phyloP scores from a whole-genome alignment of 192 early-diverging fungal genomes.

The Cladochytrium replicatum region DNA sequence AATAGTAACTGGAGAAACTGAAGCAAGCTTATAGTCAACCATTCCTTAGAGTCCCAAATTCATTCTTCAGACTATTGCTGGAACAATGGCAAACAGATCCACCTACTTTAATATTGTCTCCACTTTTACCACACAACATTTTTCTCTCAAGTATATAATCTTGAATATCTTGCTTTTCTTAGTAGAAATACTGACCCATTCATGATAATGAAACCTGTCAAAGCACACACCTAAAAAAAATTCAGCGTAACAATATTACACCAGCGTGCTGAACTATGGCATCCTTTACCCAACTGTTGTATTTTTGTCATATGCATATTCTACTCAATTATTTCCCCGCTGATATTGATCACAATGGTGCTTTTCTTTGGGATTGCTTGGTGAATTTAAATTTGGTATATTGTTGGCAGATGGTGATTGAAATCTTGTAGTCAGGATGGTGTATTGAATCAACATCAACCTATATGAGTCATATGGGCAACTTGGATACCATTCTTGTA shows the following conservation, averaged over 20 bases:
- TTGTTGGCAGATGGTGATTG: slow-evolving; percentile 33
- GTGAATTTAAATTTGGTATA: no score
- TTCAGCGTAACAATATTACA: slow-evolving; percentile 24
- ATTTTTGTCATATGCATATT: slow-evolving; percentile 26
- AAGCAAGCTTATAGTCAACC: no score
- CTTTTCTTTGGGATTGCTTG: slow-evolving; percentile 33
- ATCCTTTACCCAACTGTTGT: slow-evolving; percentile 39
- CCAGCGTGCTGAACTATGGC: slow-evolving; percentile 34
- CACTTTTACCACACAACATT: slow-evolving; percentile 10
- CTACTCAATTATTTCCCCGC: slow-evolving; percentile 31
- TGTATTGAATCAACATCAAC: slow-evolving; percentile 45
- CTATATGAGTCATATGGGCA: slow-evolving; percentile 35
- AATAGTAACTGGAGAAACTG: no score
- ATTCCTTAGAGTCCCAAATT: slow-evolving; percentile 24
- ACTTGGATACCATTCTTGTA: slow-evolving; percentile 26
- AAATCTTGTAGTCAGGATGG: slow-evolving; percentile 42
- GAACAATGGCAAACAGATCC: slow-evolving; percentile 23
- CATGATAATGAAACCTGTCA: slow-evolving; percentile 7
- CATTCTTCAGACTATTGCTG: slow-evolving; percentile 25
- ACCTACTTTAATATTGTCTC: slow-evolving; percentile 34
- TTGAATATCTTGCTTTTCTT: slow-evolving; percentile 27
- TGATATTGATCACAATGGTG: slow-evolving; percentile 36
- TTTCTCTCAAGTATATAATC: slow-evolving; percentile 21
- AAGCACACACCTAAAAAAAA: slow-evolving; percentile 16
- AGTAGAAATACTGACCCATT: slow-evolving; percentile 30